Evolutionary conservation across 2,329 filamentous ascomycete genomes (phyloP).

Genomic region (Xylaria sp.): DNA sequence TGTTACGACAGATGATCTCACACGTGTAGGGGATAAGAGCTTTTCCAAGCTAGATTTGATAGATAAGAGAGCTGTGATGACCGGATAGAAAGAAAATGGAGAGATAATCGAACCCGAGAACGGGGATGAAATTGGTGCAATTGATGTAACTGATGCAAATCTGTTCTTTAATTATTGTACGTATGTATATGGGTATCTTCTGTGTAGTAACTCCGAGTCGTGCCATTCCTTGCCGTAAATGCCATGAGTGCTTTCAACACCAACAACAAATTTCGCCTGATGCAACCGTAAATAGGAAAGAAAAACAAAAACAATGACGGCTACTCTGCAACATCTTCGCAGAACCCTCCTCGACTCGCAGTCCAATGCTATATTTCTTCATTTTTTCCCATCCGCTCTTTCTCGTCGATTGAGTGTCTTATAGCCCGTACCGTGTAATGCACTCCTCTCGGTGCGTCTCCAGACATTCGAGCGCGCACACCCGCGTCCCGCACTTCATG

Average conservation of each 20-base stretch:
- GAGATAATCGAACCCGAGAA: neutral
- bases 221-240: neutral
- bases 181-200: constrained; percentile 22
- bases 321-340: neutral
- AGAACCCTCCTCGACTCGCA: neutral
- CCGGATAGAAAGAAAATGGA: constrained; percentile 1
- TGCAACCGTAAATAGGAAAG: no score
- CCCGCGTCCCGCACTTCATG: constrained; percentile 76
- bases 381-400: neutral
- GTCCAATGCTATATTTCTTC: neutral
- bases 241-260: neutral
- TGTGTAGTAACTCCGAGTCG: constrained; percentile 9
- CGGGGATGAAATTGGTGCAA: neutral
- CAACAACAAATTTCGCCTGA: neutral
- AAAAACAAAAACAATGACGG: neutral
- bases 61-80: neutral
- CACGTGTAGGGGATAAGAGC: neutral
- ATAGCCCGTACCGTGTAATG: constrained; percentile 66
- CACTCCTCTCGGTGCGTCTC: constrained; percentile 75
- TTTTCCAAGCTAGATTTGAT: neutral
- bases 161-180: neutral
- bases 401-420: constrained; percentile 21
- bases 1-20: no score
- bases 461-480: constrained; percentile 79
- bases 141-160: no score